Percentiles rank a stretch among this genome's conserved stretches.
phyloP scores from a whole-genome alignment of 2,329 filamentous ascomycete genomes.

The Phialocephala sp. region DNA sequence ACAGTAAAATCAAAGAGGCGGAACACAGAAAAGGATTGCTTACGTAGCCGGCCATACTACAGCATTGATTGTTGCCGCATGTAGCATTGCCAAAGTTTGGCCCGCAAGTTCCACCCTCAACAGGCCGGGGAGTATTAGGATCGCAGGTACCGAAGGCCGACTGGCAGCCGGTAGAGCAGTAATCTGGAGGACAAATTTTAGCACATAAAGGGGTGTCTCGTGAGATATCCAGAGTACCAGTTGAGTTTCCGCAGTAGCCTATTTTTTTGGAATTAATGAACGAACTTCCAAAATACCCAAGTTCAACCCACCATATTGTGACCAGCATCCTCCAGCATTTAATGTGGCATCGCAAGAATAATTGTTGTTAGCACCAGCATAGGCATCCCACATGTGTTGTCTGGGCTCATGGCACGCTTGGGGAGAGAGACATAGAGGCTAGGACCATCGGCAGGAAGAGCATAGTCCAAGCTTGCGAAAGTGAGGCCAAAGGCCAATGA shows the following conservation, averaged over 20 bases:
- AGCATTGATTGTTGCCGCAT: background rate
- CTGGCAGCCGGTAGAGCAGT: constrained; percentile 8
- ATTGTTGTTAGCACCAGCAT: constrained; percentile 6
- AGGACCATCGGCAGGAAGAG: background rate
- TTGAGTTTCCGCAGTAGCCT: constrained; percentile 12
- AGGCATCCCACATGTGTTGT: constrained; percentile 13
- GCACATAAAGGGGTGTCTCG: no score
- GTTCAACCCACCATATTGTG: background rate
- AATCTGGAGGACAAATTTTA: background rate
- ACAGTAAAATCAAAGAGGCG: no score
- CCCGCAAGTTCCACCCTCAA: background rate
- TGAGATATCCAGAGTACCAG: no score
- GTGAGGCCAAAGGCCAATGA: constrained; percentile 2
- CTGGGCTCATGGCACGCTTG: constrained; percentile 12
- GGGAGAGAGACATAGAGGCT: background rate
- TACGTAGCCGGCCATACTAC: no score
- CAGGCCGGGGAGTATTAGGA: background rate
- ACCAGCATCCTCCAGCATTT: constrained; percentile 10
- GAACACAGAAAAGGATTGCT: no score
- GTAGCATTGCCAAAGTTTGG: background rate
- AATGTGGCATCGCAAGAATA: constrained; percentile 12
- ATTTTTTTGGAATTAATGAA: no score
- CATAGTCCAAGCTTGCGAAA: constrained; percentile 7
- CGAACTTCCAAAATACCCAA: no score
- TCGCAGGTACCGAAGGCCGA: constrained; percentile 1